Evolutionary conservation across 208 protist genomes (phyloP).

Genomic region (Trypanosomatidae sp.): DNA sequence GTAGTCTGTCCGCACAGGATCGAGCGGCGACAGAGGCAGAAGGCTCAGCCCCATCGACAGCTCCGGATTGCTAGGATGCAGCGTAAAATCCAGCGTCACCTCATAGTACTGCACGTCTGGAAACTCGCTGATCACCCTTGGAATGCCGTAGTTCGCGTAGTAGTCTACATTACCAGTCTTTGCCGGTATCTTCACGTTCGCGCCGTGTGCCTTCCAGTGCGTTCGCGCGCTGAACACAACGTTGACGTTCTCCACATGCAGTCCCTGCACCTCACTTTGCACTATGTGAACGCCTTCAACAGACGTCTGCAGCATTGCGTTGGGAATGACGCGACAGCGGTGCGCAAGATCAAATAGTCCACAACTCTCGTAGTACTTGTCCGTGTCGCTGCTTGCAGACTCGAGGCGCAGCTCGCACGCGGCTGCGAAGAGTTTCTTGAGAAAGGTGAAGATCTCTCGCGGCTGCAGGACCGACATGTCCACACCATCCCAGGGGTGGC

Average conservation of each 20-base stretch:
- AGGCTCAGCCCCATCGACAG: slow-evolving; percentile 66
- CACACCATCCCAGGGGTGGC: slow-evolving; percentile 83
- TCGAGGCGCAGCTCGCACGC: slow-evolving; percentile 23
- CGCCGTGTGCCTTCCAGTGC: slow-evolving; percentile 65
- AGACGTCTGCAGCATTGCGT: slow-evolving; percentile 71
- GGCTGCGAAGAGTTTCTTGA: slow-evolving; percentile 52
- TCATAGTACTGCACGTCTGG: slow-evolving; percentile 89
- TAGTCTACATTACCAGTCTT: slow-evolving; percentile 43
- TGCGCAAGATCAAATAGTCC: slow-evolving; percentile 71
- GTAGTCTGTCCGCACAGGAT: slow-evolving; percentile 39
- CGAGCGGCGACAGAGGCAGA: slow-evolving; percentile 43
- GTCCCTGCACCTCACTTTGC: slow-evolving; percentile 78
- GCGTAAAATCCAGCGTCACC: slow-evolving; percentile 65
- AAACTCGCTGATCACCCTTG: slow-evolving; percentile 69
- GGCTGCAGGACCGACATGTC: slow-evolving; percentile 86
- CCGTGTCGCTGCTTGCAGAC: slow-evolving; percentile 15
- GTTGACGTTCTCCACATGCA: slow-evolving; percentile 80
- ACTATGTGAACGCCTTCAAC: slow-evolving; percentile 71
- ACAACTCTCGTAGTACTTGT: slow-evolving; percentile 42
- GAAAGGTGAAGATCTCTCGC: slow-evolving; percentile 71
- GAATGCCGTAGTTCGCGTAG: slow-evolving; percentile 68
- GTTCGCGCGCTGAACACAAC: slow-evolving; percentile 76
- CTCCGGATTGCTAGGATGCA: slow-evolving; percentile 39
- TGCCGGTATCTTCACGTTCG: slow-evolving; percentile 29
- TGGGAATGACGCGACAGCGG: slow-evolving; percentile 72